Evolutionary conservation across 2,329 filamentous ascomycete genomes (phyloP), one percentile per base, ranked within the genome.

Genomic region (Chrysosphaeria jannelii): DNA sequence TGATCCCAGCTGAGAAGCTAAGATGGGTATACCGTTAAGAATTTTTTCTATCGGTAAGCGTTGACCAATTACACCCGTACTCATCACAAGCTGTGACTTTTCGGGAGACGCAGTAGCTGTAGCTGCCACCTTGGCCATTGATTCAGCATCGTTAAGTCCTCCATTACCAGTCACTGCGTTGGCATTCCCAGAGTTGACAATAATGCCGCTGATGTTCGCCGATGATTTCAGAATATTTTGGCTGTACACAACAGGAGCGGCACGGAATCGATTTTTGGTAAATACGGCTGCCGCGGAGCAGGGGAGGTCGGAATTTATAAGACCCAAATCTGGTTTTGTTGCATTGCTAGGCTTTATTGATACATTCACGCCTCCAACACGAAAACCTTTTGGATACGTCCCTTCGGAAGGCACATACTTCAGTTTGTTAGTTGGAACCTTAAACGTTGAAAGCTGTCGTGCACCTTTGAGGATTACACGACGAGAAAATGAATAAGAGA

Each of bases 201-300:
- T 59, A 13, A 97, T 66, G 25, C 71, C 71, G 29, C 68, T 58
- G 26, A 93, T 57, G 16, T n/a, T n/a, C 16, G 16, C 7, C 7
- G 16, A 18, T 10, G 14, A 18, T 39, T 63, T 53, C 17, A 90
- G 48, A 29, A 79, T 60, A 27, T 68, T 54, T 31, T 65, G 57
- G 43, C 71, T 81, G 29, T 89, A 71, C 14, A 74, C 76, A 21
- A 97, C 81, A 5, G 85, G 85, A 8, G 85, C 85, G 10, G 85
- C 85, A 46, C 91, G 79, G 48, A 97, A 97, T 44, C 81, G 79
- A 51, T 97, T 97, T 45, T 78, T 88, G 25, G 85, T 97, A 49
- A 93, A 91, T 21, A 93, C 79, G 5, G 78, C 85, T 1, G 79
- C 76, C 7, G 70, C 79, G 5, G 74, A 58, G 43, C 78, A 91